Conservation (phyloP, 2,329 filamentous ascomycete genomes). For the Colletotrichum chlorophyti region DNA sequence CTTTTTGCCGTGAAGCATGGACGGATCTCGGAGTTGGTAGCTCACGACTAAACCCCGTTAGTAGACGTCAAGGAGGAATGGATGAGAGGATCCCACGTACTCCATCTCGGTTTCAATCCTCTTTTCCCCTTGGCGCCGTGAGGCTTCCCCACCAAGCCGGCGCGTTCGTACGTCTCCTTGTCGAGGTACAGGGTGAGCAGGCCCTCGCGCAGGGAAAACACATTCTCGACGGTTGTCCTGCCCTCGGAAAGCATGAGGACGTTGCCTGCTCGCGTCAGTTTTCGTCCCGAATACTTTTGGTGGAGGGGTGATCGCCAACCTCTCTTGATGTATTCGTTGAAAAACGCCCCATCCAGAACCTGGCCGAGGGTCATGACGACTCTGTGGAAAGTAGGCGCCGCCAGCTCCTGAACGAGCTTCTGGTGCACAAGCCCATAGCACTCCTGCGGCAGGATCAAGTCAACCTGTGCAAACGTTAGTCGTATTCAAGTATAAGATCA, state of each 20-base stretch:
- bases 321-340: conserved; percentile 83
- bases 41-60: conserved; percentile 69
- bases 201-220: conserved; percentile 75
- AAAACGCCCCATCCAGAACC: conserved; percentile 77
- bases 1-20: conserved; percentile 84
- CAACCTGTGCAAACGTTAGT: conserved; percentile 51
- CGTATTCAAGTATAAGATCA: background rate
- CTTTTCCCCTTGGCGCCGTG: conserved; percentile 64
- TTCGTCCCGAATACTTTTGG: no score
- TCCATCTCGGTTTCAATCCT: conserved; percentile 73
- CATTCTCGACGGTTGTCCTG: conserved; percentile 70
- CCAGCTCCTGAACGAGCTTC: conserved; percentile 50
- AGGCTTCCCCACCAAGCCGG: conserved; percentile 78
- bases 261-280: conserved; percentile 63
- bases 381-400: conserved; percentile 62
- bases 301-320: conserved; percentile 53
- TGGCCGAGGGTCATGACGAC: conserved; percentile 77
- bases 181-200: conserved; percentile 78
- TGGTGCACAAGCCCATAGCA: conserved; percentile 60
- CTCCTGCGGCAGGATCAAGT: conserved; percentile 76
- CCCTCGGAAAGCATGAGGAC: conserved; percentile 87
- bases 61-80: background rate
- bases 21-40: conserved; percentile 73
- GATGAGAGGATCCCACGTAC: conserved; percentile 54
- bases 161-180: conserved; percentile 81